These are phyloP conservation scores for Phytophthora macrochlamydospora DNA, from an alignment of 352 stramenopile species.

Conservation along the genomic window DNA sequence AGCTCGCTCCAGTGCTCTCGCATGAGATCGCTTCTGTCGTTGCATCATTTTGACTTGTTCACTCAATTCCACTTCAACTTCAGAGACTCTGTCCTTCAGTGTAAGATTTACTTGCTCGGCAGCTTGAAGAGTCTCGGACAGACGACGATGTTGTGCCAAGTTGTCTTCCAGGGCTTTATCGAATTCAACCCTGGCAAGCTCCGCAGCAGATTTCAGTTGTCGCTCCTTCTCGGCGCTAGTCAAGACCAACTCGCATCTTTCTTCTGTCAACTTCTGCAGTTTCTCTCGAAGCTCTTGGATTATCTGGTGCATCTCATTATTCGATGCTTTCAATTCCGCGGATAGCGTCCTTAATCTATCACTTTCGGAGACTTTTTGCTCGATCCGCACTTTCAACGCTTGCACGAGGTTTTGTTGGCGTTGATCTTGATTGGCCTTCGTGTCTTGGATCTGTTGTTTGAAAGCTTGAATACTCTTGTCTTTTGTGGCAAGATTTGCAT, in stretches of 20 bases:
- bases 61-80: slow-evolving; percentile 20
- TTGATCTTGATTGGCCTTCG: slow-evolving; percentile 5
- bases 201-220: background rate
- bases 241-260: slow-evolving; percentile 5
- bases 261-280: slow-evolving; percentile 5
- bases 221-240: slow-evolving; percentile 5
- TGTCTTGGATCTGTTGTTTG: slow-evolving; percentile 8
- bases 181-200: background rate
- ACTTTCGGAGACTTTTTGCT: slow-evolving; percentile 20
- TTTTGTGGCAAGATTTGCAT: slow-evolving; percentile 2
- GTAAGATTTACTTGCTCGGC: slow-evolving; percentile 9
- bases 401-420: slow-evolving; percentile 19
- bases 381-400: slow-evolving; percentile 19
- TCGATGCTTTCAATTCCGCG: slow-evolving; percentile 2
- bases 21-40: slow-evolving; percentile 37
- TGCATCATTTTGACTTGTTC: slow-evolving; percentile 23
- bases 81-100: slow-evolving; percentile 9
- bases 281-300: slow-evolving; percentile 4
- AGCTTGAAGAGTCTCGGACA: slow-evolving; percentile 9
- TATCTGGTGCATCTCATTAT: slow-evolving; percentile 2
- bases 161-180: slow-evolving; percentile 10
- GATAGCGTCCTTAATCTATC: slow-evolving; percentile 8
- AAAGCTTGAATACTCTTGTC: slow-evolving; percentile 7
- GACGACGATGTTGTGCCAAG: slow-evolving; percentile 2
- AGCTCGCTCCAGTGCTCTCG: slow-evolving; percentile 35